Base-by-base conservation (phyloP, 371 early-diverging fungal species). In the Rhizomucor pusillus region DNA sequence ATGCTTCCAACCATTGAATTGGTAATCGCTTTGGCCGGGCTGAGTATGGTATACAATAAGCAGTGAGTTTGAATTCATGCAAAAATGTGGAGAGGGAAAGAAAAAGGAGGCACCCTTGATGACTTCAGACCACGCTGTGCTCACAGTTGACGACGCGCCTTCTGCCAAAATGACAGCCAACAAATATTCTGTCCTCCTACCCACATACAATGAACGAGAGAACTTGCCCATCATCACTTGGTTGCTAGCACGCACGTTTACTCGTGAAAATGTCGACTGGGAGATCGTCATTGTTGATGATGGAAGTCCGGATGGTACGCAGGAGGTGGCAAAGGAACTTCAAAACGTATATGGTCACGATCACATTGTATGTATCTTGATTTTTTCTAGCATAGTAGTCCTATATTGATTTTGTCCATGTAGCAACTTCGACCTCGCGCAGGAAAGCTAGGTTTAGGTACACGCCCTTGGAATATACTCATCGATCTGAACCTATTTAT, bases 241-340 rank as follows among this genome's bases (percentile, higher is more conserved):
- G 89, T 73, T 99, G 54, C 71, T 99, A 39, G 86, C 87, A 29
- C 90, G 90, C 69, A 88, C 89, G 3, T 94, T 99, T 59, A 77
- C 81, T 41, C 90, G 92, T 63, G 67, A 92, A 56, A 61, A 85
- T 29, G 80, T 93, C 43, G 89, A 93, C 71, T 99, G 90, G 76
- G 97, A 97, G 65, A 90, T 99, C 47, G 92, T 99, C 51, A 88
- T 99, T 67, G 91, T 99, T 39, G 99, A 99, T 74, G 99, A 99
- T 69, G 89, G 86, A 49, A 95, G 95, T 62, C 98, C 99, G n/a
- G 99, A 99, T 71, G 97, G 96, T 25, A 99, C 99, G 2, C 82
- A 91, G 43, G 93, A 94, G 50, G 84, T 95, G 24, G 99, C 98
- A 49, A 84, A 88, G 63, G 86, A 93, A 70, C 81, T 98, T 12